Evolutionary conservation across 2,329 filamentous ascomycete genomes (phyloP), one percentile per base, ranked within the genome.

Genomic region (Trichocomaceae sp.): DNA sequence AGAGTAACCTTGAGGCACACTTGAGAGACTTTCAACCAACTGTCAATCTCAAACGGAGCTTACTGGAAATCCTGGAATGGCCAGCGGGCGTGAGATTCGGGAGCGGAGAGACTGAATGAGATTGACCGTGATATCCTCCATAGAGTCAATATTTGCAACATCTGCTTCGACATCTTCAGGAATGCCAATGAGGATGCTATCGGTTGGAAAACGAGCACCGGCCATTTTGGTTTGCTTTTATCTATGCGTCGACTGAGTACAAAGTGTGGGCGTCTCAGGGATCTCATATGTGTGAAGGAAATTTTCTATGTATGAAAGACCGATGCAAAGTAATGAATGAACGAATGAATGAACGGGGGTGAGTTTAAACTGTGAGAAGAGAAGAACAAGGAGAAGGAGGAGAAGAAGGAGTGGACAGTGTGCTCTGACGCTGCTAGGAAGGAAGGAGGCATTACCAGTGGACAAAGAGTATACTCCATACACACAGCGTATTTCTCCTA

Each of bases 31-130:
- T 9, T 23, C 22, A 29, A 29, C 2, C 6, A 41, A n/a, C 6
- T 7, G 15, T 13, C 22, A 41, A 17, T n/a, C 15, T 1, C 6
- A 26, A 33, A 37, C n/a, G 35, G 35, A 15, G 39, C 22, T 4
- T 50, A 41, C 47, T 19, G 22, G 47, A 50, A 50, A 50, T 13
- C 20, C 15, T 50, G 47, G 47, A 13, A 41, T 50, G 20, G 33
- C 5, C 7, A 50, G 35, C 13, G 33, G 19, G 20, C 33, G 47
- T 26, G 19, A 17, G 12, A 41, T 50, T 41, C 17, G 13, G 20
- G 9, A 22, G 26, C 37, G 48, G 19, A 42, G n/a, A 12, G 35
- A 42, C 6, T 13, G 10, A n/a, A 50, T 50, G 23, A 50, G 48
- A 29, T 29, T 35, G 5, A 39, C 17, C 12, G 22, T 42, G 22